Percentiles rank a stretch among this genome's conserved stretches.
Conservation (phyloP, 2,329 filamentous ascomycete species). For the Didymella segeticola region DNA sequence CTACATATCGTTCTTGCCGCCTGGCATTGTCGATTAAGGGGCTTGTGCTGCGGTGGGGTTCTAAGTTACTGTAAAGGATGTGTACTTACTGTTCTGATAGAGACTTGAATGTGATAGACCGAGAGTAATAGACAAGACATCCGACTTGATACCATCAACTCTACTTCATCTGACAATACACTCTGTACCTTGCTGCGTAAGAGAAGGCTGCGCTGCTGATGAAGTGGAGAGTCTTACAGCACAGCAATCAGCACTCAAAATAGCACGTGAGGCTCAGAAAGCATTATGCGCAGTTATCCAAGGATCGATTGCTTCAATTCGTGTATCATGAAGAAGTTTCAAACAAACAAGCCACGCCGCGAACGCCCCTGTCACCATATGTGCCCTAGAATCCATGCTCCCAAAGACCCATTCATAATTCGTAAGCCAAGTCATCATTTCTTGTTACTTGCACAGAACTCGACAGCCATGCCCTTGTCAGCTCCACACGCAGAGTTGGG, state of each 20-base stretch:
- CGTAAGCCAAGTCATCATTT: background rate
- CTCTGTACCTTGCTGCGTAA: too few relatives aligned
- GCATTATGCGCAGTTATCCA: too few relatives aligned
- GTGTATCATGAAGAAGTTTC: background rate
- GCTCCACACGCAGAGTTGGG: constrained; percentile 16
- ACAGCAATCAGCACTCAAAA: too few relatives aligned
- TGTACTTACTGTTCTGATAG: too few relatives aligned
- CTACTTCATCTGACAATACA: too few relatives aligned
- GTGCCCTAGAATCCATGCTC: background rate
- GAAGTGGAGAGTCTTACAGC: too few relatives aligned
- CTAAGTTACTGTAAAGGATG: too few relatives aligned
- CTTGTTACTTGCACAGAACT: constrained; percentile 27
- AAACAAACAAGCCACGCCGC: background rate
- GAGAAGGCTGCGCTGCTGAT: too few relatives aligned
- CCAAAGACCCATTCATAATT: background rate
- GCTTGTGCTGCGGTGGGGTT: background rate
- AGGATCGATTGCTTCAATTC: background rate
- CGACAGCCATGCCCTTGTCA: constrained; percentile 20
- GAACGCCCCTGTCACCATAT: background rate
- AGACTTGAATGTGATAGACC: too few relatives aligned
- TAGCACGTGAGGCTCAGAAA: too few relatives aligned
- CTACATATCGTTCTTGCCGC: constrained; percentile 68
- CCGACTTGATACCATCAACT: too few relatives aligned
- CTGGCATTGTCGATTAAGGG: constrained; percentile 62
- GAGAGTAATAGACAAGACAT: too few relatives aligned